Evolutionary conservation across 331 rosid species (phyloP), one percentile per base, ranked within the genome.

Genomic region (Pyracantha coccinea): DNA sequence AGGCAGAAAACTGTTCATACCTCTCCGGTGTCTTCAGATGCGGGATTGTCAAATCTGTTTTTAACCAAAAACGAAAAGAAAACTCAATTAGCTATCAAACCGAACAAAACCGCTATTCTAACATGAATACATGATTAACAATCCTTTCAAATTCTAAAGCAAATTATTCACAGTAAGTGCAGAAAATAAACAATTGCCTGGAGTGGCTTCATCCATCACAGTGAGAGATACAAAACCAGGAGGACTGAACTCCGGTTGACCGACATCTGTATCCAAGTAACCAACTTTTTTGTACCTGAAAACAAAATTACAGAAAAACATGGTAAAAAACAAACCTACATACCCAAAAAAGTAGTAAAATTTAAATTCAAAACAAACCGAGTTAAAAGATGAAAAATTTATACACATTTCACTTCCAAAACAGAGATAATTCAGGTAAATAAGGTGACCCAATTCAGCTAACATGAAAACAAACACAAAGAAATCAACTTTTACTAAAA

Each of bases 261-360:
- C 99, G 35, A 92, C 97, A 81, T 94, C 97, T 28, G 97, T 88
- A 77, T 94, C 97, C n/a, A 94, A 80, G 83, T 89, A 94, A 69
- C 86, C 93, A 29, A 92, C 97, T 80, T 72, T 86, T 32, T 21
- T 68, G 60, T 80, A 83, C 83, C 96, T 86, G 81, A 31, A 81
- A 77, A 54, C 6, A n/a, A 27, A 65, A 12, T 61, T 24, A 61
- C 17, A 61, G 35, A 61, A 58, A 24, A 25, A 21, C 29, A n/a
- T 7, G 66, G 19, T 8, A 31, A 35, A 66, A 78, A 65, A 71
- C 25, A 19, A 72, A 78, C 0, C 27, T 20, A 28, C n/a, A 23
- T 17, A 27, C 19, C 55, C 27, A 28, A 74, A 10, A 59, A 60
- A 11, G 64, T 1, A 68, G 10, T 52, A 32, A 10, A 50, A 12